phyloP scores from a whole-genome alignment of 768 basidiomycete genomes.

The Strobilomyces confusus region DNA sequence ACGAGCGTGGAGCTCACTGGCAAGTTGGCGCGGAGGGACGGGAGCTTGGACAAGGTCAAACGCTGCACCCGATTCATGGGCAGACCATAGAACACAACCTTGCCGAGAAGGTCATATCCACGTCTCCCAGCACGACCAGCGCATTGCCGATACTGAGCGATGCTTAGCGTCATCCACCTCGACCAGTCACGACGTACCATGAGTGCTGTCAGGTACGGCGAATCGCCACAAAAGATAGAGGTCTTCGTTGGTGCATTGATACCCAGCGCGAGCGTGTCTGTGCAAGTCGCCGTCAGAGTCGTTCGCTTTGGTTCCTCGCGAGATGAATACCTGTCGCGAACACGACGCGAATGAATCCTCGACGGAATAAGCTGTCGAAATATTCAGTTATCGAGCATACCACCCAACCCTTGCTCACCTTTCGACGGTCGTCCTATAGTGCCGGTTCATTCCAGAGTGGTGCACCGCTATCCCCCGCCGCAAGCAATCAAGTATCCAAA shows the following conservation, averaged over 20 bases:
- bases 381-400: neutral
- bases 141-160: conserved; percentile 61
- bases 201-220: conserved; percentile 55
- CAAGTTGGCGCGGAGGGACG: conserved; percentile 58
- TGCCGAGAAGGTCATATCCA: conserved; percentile 65
- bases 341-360: conserved; percentile 59
- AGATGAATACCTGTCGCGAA: conserved; percentile 50
- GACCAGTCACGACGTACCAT: conserved; percentile 42
- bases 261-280: conserved; percentile 66
- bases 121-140: conserved; percentile 71
- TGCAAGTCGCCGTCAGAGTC: neutral
- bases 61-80: conserved; percentile 61
- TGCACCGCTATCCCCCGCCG: conserved; percentile 64
- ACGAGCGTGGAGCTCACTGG: conserved; percentile 64
- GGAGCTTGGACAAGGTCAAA: conserved; percentile 59
- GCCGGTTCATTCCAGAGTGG: conserved; percentile 65
- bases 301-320: neutral
- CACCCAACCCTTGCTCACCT: conserved; percentile 33
- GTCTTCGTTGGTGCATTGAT: conserved; percentile 74
- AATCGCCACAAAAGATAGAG: conserved; percentile 60
- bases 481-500: conserved; percentile 50
- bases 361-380: conserved; percentile 43
- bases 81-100: conserved; percentile 70
- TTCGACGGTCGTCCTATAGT: conserved; percentile 56
- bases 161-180: neutral